Percentiles rank a stretch among this genome's conserved stretches.
These are phyloP conservation scores for Saccharomycopsis hybrid DNA, from an alignment of 1,139 yeast species.

Conservation along the genomic window DNA sequence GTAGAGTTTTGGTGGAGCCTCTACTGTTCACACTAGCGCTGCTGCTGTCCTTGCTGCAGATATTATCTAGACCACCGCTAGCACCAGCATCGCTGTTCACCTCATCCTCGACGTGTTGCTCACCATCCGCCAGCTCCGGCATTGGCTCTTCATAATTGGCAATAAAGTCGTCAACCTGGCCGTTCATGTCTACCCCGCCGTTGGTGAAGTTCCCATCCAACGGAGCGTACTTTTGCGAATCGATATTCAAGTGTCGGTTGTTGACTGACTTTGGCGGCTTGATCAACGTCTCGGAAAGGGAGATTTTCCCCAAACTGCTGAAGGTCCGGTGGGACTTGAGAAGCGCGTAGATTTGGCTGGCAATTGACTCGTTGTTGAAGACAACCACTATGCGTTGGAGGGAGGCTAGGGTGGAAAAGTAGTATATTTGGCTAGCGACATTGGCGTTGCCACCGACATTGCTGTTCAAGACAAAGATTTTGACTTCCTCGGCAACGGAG, in stretches of 20 bases:
- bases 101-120: background rate
- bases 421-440: background rate
- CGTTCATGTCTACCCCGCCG: background rate
- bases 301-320: background rate
- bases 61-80: no score
- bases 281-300: slow-evolving; percentile 11
- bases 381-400: slow-evolving; percentile 16
- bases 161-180: slow-evolving; percentile 6
- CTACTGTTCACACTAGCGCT: no score
- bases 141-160: slow-evolving; percentile 16
- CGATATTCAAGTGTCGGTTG: background rate
- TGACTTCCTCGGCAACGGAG: slow-evolving; percentile 18
- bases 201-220: slow-evolving; percentile 4
- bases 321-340: slow-evolving; percentile 4
- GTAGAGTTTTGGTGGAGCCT: background rate
- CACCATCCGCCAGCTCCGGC: slow-evolving; percentile 1
- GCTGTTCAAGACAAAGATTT: slow-evolving; percentile 11
- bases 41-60: no score
- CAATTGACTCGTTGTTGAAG: slow-evolving; percentile 5
- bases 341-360: slow-evolving; percentile 4
- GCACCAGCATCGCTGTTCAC: background rate
- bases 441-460: background rate
- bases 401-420: slow-evolving; percentile 8
- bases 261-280: background rate
- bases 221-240: slow-evolving; percentile 1